phyloP scores from a whole-genome alignment of 257 asterid species.

The Parsonsia alboflavescens region DNA sequence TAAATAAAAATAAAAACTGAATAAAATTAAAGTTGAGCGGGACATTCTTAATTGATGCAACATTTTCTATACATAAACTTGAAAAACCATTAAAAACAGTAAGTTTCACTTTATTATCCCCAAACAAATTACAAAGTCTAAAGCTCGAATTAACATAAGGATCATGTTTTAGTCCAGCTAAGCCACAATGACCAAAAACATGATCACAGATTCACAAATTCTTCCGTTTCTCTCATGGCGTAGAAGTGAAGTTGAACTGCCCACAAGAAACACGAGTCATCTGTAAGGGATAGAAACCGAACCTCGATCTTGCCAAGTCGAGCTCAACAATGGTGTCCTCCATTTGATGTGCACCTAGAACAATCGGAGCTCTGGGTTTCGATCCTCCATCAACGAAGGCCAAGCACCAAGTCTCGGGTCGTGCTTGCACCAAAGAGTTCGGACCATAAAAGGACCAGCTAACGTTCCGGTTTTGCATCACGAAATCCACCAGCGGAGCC shows the following conservation, averaged over 20 bases:
- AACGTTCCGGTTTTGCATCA: slow-evolving; percentile 24
- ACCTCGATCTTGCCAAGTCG: slow-evolving; percentile 24
- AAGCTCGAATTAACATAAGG: neutral
- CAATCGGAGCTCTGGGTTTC: slow-evolving; percentile 24
- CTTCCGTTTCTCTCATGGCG: neutral
- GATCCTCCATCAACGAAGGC: slow-evolving; percentile 38
- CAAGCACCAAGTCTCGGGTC: slow-evolving; percentile 25
- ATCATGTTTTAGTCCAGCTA: neutral
- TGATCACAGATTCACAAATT: neutral
- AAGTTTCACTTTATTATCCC: too few relatives aligned
- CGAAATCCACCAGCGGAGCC: slow-evolving; percentile 38
- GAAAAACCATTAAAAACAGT: too few relatives aligned
- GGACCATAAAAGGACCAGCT: slow-evolving; percentile 27
- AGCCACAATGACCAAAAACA: neutral
- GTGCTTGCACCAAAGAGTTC: slow-evolving; percentile 25
- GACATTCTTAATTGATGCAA: too few relatives aligned
- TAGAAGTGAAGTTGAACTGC: slow-evolving; percentile 29
- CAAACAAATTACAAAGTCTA: neutral
- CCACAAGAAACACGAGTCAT: slow-evolving; percentile 20
- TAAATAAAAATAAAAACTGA: too few relatives aligned
- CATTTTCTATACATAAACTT: too few relatives aligned
- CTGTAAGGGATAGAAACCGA: slow-evolving; percentile 22
- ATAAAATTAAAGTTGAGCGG: too few relatives aligned
- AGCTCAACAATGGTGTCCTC: slow-evolving; percentile 30
- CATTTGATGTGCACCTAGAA: slow-evolving; percentile 31